Percentiles rank a stretch among this genome's conserved stretches.
phyloP scores from a whole-genome alignment of 805 yeast genomes.

The Zygotorulaspora florentina region DNA sequence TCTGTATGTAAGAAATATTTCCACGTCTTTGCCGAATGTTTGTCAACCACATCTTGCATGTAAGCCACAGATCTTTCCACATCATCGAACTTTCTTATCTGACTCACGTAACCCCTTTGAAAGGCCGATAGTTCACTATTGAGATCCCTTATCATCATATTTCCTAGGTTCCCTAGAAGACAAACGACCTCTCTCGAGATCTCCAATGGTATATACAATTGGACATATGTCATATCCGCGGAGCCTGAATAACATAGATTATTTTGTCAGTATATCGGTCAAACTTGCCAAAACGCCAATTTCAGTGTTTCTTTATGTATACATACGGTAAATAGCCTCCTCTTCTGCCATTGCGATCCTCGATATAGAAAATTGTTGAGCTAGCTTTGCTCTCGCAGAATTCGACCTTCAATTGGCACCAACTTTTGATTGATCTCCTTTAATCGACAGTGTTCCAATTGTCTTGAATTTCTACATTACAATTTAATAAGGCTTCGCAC shows the following conservation, averaged over 20 bases:
- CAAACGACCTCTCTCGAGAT: constrained; percentile 79
- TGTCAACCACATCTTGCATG: constrained; percentile 45
- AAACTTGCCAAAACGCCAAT: not conserved
- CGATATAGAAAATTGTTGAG: not conserved
- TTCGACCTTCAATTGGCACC: too few species aligned
- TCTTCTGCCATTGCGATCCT: constrained; percentile 28
- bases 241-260: constrained; percentile 46
- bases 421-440: too few species aligned
- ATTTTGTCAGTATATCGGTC: constrained; percentile 3
- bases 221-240: constrained; percentile 95
- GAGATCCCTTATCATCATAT: constrained; percentile 83
- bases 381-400: not conserved
- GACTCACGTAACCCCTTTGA: constrained; percentile 87
- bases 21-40: constrained; percentile 39
- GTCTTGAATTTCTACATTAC: not conserved
- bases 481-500: not conserved
- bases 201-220: constrained; percentile 81
- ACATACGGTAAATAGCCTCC: constrained; percentile 42
- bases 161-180: constrained; percentile 79
- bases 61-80: constrained; percentile 68
- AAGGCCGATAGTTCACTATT: constrained; percentile 77
- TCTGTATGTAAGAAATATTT: constrained; percentile 34
- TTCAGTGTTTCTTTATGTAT: not conserved
- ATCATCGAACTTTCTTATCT: constrained; percentile 76
- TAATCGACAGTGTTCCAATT: not conserved